Conservation (phyloP, 2,329 filamentous ascomycete species). For the Colletotrichum sp. region DNA sequence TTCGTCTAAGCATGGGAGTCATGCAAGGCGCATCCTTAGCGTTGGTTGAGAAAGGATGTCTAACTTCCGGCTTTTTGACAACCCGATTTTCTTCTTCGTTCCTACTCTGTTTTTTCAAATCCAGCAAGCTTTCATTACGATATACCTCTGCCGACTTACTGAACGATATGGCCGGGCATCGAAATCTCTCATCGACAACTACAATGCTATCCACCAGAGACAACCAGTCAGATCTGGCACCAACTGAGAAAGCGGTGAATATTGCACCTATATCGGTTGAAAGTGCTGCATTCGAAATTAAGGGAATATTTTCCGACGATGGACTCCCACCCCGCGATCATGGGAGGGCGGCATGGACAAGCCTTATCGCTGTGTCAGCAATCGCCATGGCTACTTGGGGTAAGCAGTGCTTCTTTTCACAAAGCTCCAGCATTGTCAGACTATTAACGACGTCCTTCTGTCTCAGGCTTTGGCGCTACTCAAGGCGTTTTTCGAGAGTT, state of each 20-base stretch:
- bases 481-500: constrained; percentile 1
- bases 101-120: not conserved
- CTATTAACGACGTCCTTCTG: not conserved
- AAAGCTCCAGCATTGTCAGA: not conserved
- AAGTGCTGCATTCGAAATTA: not conserved
- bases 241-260: not conserved
- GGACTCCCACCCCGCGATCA: not conserved
- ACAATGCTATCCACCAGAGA: not conserved
- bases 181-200: not conserved
- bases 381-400: constrained; percentile 10
- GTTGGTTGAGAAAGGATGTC: not conserved
- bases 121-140: not conserved
- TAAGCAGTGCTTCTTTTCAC: not conserved
- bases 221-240: not conserved
- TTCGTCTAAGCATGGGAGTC: not conserved
- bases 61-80: not conserved
- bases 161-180: too few relatives aligned
- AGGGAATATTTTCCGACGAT: not conserved
- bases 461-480: not conserved
- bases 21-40: not conserved
- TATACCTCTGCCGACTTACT: fast-evolving
- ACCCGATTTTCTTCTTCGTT: not conserved
- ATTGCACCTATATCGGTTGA: not conserved
- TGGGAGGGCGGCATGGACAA: not conserved
- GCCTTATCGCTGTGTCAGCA: not conserved